Conservation (phyloP, 257 asterid species). For the Solanum etuberosum region DNA sequence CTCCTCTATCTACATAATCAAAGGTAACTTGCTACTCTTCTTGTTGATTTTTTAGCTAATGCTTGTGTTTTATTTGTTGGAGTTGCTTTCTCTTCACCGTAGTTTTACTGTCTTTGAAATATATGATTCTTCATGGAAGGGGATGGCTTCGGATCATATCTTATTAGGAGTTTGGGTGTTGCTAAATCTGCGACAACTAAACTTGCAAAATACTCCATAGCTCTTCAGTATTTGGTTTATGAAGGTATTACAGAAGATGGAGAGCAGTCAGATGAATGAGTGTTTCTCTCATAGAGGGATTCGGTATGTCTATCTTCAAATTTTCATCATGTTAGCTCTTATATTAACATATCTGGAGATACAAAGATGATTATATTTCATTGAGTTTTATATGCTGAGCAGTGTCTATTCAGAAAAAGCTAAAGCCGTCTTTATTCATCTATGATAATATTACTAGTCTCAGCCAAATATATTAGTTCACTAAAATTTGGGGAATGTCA, state of each 20-base stretch:
- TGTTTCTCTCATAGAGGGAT: neutral
- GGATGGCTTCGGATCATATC: conserved; percentile 51
- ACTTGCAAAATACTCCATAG: conserved; percentile 68
- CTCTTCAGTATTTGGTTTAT: conserved; percentile 66
- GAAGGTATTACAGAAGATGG: conserved; percentile 39
- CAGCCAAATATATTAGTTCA: neutral
- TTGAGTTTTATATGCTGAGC: neutral
- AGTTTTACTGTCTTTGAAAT: neutral
- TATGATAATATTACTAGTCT: neutral
- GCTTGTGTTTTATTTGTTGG: neutral
- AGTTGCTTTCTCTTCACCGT: neutral
- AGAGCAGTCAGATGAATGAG: neutral
- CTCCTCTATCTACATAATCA: conserved; percentile 60
- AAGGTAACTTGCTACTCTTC: conserved; percentile 23
- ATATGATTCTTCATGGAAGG: conserved; percentile 15
- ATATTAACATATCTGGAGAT: neutral
- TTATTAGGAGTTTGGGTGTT: conserved; percentile 30
- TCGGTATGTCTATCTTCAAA: neutral
- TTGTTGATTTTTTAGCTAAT: neutral
- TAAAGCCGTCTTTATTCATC: neutral
- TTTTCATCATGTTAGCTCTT: neutral
- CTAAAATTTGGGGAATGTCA: neutral
- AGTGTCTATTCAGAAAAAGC: neutral
- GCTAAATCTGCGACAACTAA: conserved; percentile 4
- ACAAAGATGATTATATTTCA: neutral